Conservation (phyloP, 2,329 filamentous ascomycete species). For the Nakataea oryzae region DNA sequence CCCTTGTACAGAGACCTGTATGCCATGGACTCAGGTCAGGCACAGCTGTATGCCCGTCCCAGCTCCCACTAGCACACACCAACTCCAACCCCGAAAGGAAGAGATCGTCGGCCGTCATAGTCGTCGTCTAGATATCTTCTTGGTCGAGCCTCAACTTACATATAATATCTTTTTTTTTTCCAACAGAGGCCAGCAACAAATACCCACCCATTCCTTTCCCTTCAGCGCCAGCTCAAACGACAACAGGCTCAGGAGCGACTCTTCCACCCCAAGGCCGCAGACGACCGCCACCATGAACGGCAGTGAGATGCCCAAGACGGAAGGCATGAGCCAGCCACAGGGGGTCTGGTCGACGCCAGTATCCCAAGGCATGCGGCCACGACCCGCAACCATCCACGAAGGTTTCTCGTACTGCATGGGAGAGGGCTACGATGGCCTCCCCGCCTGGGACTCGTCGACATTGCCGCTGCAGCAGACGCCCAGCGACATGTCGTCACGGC, state of each 20-base stretch:
- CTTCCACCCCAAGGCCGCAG: constrained; percentile 28
- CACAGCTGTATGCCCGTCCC: constrained; percentile 34
- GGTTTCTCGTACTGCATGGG: constrained; percentile 48
- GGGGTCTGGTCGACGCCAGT: constrained; percentile 46
- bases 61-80: not conserved
- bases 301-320: constrained; percentile 37
- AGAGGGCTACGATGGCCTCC: constrained; percentile 39
- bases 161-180: not conserved
- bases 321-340: constrained; percentile 32
- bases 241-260: constrained; percentile 24
- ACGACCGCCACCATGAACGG: constrained; percentile 39
- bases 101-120: not conserved
- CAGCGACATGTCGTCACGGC: constrained; percentile 39
- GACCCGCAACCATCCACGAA: constrained; percentile 50
- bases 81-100: not conserved
- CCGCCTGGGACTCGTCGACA: constrained; percentile 47
- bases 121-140: constrained; percentile 21
- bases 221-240: not conserved
- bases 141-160: not conserved
- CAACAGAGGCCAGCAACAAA: constrained; percentile 25
- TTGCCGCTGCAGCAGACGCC: constrained; percentile 39
- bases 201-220: constrained; percentile 26
- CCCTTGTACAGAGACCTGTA: constrained; percentile 19
- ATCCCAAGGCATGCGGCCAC: constrained; percentile 37
- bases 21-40: constrained; percentile 40